Base-by-base conservation (phyloP, 495 filamentous ascomycete species). In the Podospora sp. region DNA sequence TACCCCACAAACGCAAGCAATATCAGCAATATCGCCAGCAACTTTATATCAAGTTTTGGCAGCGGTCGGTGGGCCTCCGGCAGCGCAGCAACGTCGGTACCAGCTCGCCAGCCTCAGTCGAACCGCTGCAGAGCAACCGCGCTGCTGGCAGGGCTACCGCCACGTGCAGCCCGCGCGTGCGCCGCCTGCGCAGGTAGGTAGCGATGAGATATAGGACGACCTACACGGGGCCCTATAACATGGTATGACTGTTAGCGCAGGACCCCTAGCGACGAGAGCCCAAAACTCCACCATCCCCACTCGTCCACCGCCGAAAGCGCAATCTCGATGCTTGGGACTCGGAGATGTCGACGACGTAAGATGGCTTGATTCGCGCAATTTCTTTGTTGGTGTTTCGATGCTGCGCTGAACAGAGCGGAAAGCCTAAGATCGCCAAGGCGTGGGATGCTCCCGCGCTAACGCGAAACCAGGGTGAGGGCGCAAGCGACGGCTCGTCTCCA, bases 1-100 rank as follows among this genome's bases (percentile, higher is more conserved):
- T 76, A 72, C 75, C 75, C 76, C 73, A 77, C 75, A 78, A 77
- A 77, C 65, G 75, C 73, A 78, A 29, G 76, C 68, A 77, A 78
- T 74, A 65, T 78, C 65, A 21, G 67, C 61, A 69, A 69, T 72
- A 63, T 72, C 63, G 61, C 60, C 27, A 20, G 52, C 61, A 65
- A 65, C 64, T 64, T 40, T 68, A 50, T 68, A 65, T 62, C 66
- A 68, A 49, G 65, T 62, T 66, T 65, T 69, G 60, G 68, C 51
- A 36, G 46, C 66, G 70, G 70, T 63, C 68, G 24, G 70, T 68
- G 62, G 68, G 68, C 62, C 66, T 73, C 67, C 68, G 71, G 58
- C 24, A 52, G 68, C 26, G 20, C 26, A 27, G 63, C 40, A n/a
- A 18, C n/a, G n/a, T 60, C 46, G 60, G 21, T 52, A 60, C 63